Percentiles rank a stretch among this genome's conserved stretches.
Conservation (phyloP, 129 eudicot species). For the Lactuca sativa region DNA sequence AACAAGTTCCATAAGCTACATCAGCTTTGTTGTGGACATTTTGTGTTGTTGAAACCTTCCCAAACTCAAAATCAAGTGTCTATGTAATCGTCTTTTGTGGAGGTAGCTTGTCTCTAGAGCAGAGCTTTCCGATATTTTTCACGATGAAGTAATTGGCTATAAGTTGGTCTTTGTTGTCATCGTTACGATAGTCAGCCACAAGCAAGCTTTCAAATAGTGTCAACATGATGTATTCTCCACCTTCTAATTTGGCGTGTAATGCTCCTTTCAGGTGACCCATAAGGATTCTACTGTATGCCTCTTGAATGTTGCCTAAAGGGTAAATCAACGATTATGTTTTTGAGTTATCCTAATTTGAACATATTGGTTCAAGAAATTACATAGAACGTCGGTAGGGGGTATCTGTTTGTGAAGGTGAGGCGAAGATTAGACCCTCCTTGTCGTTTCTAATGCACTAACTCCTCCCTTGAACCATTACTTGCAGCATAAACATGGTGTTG, state of each 20-base stretch:
- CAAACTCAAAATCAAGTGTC: conserved; percentile 60
- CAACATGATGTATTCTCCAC: conserved; percentile 66
- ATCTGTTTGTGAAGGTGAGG: conserved; percentile 44
- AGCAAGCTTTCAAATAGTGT: conserved; percentile 67
- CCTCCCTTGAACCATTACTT: conserved; percentile 66
- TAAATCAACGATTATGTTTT: no score
- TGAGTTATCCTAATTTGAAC: no score
- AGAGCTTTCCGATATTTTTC: conserved; percentile 62
- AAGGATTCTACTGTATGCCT: conserved; percentile 49
- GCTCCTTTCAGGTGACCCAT: conserved; percentile 64
- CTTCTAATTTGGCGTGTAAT: conserved; percentile 54
- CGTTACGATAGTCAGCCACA: conserved; percentile 61
- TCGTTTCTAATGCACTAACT: conserved; percentile 63
- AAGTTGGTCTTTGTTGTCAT: conserved; percentile 71
- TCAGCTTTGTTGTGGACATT: conserved; percentile 29
- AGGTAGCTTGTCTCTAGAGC: conserved; percentile 51
- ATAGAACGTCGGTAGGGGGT: conserved; percentile 65
- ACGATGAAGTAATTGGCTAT: conserved; percentile 77
- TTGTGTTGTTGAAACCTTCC: conserved; percentile 60
- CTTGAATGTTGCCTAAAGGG: conserved; percentile 59
- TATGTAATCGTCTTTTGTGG: conserved; percentile 61
- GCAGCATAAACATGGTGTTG: conserved; percentile 82
- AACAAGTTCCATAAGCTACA: no score
- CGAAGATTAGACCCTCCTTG: conserved; percentile 47
- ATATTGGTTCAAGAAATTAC: conserved; percentile 24